Percentiles rank a stretch among this genome's conserved stretches.
phyloP scores from a whole-genome alignment of 495 filamentous ascomycete genomes.

The Penicillium daleae region DNA sequence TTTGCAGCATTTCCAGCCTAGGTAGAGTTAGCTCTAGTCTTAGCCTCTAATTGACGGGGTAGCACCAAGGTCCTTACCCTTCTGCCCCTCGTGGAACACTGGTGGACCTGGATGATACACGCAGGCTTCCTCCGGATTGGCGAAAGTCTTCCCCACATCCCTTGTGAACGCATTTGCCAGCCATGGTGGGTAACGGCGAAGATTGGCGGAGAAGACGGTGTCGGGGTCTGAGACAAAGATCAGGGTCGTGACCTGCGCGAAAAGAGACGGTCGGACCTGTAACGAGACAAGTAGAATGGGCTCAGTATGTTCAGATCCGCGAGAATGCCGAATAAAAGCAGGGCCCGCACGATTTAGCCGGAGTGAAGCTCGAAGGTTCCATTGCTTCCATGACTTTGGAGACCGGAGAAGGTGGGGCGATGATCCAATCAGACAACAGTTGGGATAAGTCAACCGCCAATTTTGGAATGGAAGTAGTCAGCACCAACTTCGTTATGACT shows the following conservation, averaged over 20 bases:
- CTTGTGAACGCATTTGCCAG: constrained; percentile 93
- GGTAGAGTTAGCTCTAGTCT: neutral
- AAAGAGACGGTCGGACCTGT: neutral
- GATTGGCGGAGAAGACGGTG: neutral
- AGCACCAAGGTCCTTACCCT: constrained; percentile 70
- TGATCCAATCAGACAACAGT: constrained; percentile 1
- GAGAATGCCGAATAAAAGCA: neutral
- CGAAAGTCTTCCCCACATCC: constrained; percentile 89
- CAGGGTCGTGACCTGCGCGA: neutral
- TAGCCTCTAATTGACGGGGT: neutral
- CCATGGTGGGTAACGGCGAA: constrained; percentile 55
- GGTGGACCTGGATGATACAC: constrained; percentile 92
- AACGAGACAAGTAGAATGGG: neutral
- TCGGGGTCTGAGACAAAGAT: neutral
- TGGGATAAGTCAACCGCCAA: neutral
- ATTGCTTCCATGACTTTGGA: constrained; percentile 28
- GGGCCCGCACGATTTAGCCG: constrained; percentile 39
- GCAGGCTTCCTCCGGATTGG: constrained; percentile 82
- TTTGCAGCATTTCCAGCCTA: constrained; percentile 99
- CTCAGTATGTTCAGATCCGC: neutral
- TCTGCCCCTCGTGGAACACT: constrained; percentile 97
- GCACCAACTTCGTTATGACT: neutral
- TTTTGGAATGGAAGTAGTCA: neutral
- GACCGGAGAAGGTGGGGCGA: constrained; percentile 1
- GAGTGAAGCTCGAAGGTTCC: constrained; percentile 56